Base-by-base conservation (phyloP, 805 yeast genomes). In the Metschnikowia lochheadii region DNA sequence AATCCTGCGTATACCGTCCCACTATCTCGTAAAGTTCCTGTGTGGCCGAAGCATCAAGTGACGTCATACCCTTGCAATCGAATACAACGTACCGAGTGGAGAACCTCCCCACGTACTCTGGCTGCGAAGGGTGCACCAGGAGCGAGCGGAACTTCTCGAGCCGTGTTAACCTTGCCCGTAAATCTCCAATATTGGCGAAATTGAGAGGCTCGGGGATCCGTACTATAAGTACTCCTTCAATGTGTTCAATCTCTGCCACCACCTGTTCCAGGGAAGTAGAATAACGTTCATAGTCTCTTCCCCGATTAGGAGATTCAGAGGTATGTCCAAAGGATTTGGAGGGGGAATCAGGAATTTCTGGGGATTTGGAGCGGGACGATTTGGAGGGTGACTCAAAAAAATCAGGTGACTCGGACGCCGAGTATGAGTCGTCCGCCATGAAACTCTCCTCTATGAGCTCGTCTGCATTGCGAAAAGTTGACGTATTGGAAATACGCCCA, bases 181-280 rank as follows among this genome's bases (percentile, higher is more conserved):
- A 71, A 58, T 88, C 95, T 26, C 85, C 85, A 6, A 91, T 78
- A 64, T 91, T 90, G 37, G 96, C 89, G 66, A 90, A 90, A 5
- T 91, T 88, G 52, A 90, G 72, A 1, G 97, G 96, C 62, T 90
- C 97, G 0, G 96, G 90, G 40, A 90, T 80, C 55, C 84, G 85
- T 35, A 90, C 85, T 29, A 89, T 81, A 34, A 91, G 70, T 49
- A 90, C 85, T 0, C 89, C 90, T 56, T 84, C 87, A 44, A 85
- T 72, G 37, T 73, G 78, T 58, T 77, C 62, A 61, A 68, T 61
- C 61, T 68, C 66, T 17, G 67, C 65, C 17, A 70, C 60, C 34
- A 17, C 41, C 31, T 15, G 17, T 18, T 26, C 29, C 29, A 26
- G 29, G 29, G 29, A 26, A 26, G 11, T 26, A 26, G 29, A 26